Percentiles rank a stretch among this genome's conserved stretches.
Conservation (phyloP, 2,329 filamentous ascomycete species). For the Microdochium bolleyi region DNA sequence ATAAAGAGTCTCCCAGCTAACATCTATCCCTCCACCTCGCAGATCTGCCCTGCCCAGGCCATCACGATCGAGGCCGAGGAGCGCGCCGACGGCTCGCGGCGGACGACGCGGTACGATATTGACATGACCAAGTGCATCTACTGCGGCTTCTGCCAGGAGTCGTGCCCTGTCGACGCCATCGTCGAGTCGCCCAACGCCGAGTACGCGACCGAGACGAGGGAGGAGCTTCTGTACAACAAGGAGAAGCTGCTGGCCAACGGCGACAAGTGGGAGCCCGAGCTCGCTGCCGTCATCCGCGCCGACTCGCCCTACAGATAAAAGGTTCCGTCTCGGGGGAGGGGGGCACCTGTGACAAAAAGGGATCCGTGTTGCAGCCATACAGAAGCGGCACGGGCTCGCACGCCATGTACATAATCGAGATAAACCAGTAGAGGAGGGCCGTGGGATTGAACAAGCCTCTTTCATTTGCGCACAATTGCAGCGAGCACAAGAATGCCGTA, state of each 20-base stretch:
- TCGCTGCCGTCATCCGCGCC: constrained; percentile 84
- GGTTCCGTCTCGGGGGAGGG: too few relatives aligned
- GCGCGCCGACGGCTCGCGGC: constrained; percentile 87
- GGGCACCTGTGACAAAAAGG: too few relatives aligned
- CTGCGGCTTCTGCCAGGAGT: constrained; percentile 98
- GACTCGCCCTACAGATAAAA: constrained; percentile 83
- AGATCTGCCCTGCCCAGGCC: constrained; percentile 92
- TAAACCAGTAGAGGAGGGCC: too few relatives aligned
- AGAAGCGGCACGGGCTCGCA: too few relatives aligned
- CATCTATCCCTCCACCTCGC: neutral
- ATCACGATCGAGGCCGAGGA: constrained; percentile 99
- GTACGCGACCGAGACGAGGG: constrained; percentile 62
- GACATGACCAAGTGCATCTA: constrained; percentile 99
- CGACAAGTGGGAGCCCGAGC: constrained; percentile 96
- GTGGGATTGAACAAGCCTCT: too few relatives aligned
- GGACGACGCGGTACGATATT: constrained; percentile 96
- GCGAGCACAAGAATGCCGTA: too few relatives aligned
- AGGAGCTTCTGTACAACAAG: constrained; percentile 98
- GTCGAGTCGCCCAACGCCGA: constrained; percentile 57
- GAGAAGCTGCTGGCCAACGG: constrained; percentile 83
- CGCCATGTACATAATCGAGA: too few relatives aligned
- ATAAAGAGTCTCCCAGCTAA: neutral
- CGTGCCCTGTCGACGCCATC: constrained; percentile 93
- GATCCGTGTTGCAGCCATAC: neutral
- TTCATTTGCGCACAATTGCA: too few relatives aligned